Base-by-base conservation (phyloP, 495 filamentous ascomycete species). In the Neurospora sp. region DNA sequence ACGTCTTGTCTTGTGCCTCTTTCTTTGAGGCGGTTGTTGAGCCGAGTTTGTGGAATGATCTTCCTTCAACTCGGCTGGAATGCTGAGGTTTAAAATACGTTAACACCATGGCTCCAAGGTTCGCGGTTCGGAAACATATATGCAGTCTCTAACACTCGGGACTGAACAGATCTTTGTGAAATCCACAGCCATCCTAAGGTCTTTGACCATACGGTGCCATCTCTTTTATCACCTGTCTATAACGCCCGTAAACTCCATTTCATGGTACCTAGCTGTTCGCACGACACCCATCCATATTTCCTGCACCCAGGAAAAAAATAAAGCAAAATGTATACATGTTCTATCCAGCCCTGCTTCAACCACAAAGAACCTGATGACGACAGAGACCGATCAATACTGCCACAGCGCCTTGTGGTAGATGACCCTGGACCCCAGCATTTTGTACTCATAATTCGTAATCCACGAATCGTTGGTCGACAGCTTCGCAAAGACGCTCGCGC, bases 401-500 rank as follows among this genome's bases (percentile, higher is more conserved):
- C 93, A 98, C 83, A 96, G 91, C 74, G 92, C 92, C 86, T 96
- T 97, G 79, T 97, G 92, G 39, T 91, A 90, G 79, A 99, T 82
- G 59, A 93, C 82, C 76, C 96, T 88, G 42, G 88, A 88, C 44
- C 96, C 94, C 54, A 97, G 81, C 74, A 93, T 88, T 80, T 98
- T 93, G 83, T 96, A 98, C 83, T 98, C 96, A 72, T 90, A 84
- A 72, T 89, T 86, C 1, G 91, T 91, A 75, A 98, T 93, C 96
- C 96, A 98, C 81, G 90, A 93, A 83, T 99, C 96, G 82, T 98
- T 97, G 11, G 92, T 93, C 39, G 85, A 84, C 79, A 99, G 84
- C 83, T 97, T 95, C n/a, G 93, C 94, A 85, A 98, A 99, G 38
- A 99, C 93, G 78, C 94, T 97, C 4, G 92, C 96, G 2, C 96